These are phyloP conservation scores for Bjerkandera adusta DNA, from an alignment of 1,284 basidiomycete species.

Conservation along the genomic window DNA sequence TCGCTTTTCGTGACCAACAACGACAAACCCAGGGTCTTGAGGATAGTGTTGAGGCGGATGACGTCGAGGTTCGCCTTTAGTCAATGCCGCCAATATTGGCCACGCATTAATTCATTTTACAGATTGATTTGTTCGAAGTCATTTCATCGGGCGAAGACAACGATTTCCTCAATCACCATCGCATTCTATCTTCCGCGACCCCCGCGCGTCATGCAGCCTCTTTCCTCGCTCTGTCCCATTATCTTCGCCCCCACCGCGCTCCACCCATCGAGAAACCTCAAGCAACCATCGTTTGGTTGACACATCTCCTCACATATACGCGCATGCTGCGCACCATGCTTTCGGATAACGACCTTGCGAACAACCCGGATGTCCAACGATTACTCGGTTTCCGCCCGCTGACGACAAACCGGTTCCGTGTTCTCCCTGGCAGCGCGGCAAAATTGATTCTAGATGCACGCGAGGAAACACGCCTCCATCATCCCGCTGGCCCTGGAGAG, in stretches of 20 bases:
- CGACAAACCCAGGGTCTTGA: not conserved
- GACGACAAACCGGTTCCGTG: not conserved
- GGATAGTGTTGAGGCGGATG: not conserved
- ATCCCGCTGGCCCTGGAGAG: not conserved
- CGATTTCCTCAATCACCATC: no score
- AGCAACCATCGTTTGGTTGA: not conserved
- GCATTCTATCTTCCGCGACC: no score
- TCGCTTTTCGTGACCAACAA: not conserved
- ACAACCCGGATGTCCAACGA: not conserved
- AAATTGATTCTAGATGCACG: not conserved
- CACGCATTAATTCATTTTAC: no score
- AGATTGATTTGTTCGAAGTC: no score
- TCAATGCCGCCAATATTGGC: not conserved
- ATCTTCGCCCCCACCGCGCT: not conserved
- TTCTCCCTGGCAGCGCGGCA: not conserved
- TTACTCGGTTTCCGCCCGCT: slow-evolving; percentile 3
- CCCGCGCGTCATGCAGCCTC: no score
- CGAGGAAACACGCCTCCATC: not conserved
- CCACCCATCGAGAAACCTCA: not conserved
- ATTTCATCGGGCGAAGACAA: no score
- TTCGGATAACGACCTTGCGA: not conserved
- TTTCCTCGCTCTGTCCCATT: not conserved
- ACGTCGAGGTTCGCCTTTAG: not conserved
- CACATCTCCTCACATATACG: not conserved
- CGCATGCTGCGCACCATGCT: not conserved